Base-by-base conservation (phyloP, 2,329 filamentous ascomycete genomes). In the Monilinia aucupariae region DNA sequence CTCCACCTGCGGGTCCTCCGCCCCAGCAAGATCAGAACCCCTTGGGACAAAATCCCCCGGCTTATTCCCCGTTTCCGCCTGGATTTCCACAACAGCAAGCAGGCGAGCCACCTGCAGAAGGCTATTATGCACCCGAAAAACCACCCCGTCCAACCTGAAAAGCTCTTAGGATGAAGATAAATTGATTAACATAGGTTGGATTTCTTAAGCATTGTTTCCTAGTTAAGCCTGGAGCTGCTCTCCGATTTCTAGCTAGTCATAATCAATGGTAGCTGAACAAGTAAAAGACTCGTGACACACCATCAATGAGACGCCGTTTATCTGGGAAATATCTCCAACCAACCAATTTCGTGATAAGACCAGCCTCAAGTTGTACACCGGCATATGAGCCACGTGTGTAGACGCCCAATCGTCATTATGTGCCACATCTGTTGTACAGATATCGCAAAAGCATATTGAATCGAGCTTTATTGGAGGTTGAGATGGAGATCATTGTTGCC, bases 91-190 rank as follows among this genome's bases (percentile, higher is more conserved):
- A 32, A 7, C 59, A 60, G n/a, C 30, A 48, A 15, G 43, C 22
- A 47, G 39, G 50, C 7, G n/a, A 51, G 20, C 17, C 41, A 25
- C 37, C 63, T 5, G n/a, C 39, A 45, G 54, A 55, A 9, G 54
- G 61, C 15, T 63, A 63, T 32, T 64, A 63, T 50, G 61, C 54
- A 39, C 63, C 63, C 12, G 53, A 51, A 30, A 59, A 63, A 27
- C 61, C 61, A 39, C 54, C 54, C 4, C 54, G 37, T 22, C 54
- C 47, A 37, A 62, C 22, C 13, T 58, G 43, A 58, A 30, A 13
- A 58, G 17, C 15, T 15, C 7, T 32, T 32, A 22, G 17, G 13
- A 25, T 50, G 20, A 59, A 41, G 53, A 41, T 22, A 34, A 17
- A 39, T 39, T 20, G n/a, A 32, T 9, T 22, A 22, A 32, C 25